A percentile compares a stretch with the other conserved stretches of the same genome.
Evolutionary conservation across 2,329 filamentous ascomycete species (phyloP).

Genomic region (Talaromyces sp.): DNA sequence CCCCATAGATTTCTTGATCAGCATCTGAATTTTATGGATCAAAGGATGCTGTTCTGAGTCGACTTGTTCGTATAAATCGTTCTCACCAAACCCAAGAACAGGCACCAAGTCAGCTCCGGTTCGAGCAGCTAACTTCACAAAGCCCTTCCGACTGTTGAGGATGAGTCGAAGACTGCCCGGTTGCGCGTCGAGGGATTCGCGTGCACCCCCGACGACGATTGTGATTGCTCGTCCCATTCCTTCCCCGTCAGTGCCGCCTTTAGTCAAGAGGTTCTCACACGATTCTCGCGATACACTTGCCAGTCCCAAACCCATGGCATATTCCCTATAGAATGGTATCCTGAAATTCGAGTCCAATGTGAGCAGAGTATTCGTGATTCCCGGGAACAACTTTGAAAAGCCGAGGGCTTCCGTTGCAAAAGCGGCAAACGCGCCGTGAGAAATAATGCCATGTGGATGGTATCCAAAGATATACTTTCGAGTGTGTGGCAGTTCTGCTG

Average conservation of each 20-base stretch:
- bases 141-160: constrained; percentile 79
- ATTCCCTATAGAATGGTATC: constrained; percentile 90
- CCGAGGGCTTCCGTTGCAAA: constrained; percentile 88
- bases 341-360: constrained; percentile 96
- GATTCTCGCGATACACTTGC: constrained; percentile 86
- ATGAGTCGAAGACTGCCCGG: constrained; percentile 75
- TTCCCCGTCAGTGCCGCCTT: constrained; percentile 69
- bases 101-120: constrained; percentile 93
- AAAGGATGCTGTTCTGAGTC: constrained; percentile 70
- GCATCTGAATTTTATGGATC: constrained; percentile 76
- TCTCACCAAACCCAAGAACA: constrained; percentile 89
- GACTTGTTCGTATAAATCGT: constrained; percentile 91
- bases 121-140: constrained; percentile 87
- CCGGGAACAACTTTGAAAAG: constrained; percentile 82
- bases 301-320: constrained; percentile 82
- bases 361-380: constrained; percentile 87
- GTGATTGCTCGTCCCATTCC: constrained; percentile 95
- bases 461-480: constrained; percentile 97
- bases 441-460: constrained; percentile 96
- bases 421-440: constrained; percentile 87
- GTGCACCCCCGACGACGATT: constrained; percentile 88
- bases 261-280: constrained; percentile 81
- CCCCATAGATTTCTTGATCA: constrained; percentile 79
- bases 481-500: constrained; percentile 69
- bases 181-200: constrained; percentile 84